Conservation (phyloP, 2,329 filamentous ascomycete genomes). For the Onygenales sp. region DNA sequence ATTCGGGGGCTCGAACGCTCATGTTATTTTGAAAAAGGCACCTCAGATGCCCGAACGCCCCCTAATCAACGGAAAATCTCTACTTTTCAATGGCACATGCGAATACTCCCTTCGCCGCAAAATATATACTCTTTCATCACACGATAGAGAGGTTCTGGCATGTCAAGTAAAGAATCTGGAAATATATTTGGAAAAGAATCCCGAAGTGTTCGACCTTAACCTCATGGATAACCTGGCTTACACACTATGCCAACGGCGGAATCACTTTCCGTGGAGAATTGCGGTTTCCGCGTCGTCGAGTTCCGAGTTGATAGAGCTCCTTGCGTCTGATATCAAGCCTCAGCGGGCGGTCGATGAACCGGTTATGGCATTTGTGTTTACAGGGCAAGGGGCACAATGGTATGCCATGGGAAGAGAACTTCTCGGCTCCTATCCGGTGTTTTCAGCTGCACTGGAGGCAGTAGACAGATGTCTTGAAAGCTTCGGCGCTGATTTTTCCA, state of each 20-base stretch:
- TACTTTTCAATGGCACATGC: not conserved
- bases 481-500: conserved; percentile 17
- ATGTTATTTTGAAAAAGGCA: conserved; percentile 24
- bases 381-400: conserved; percentile 31
- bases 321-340: not conserved
- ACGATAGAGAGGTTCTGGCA: not conserved
- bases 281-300: conserved; percentile 10
- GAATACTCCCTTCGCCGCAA: not conserved
- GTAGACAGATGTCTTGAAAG: conserved; percentile 15
- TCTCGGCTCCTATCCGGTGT: conserved; percentile 15
- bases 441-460: conserved; percentile 14
- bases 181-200: not conserved
- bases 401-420: conserved; percentile 25
- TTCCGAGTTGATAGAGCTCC: not conserved
- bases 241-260: conserved; percentile 15
- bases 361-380: conserved; percentile 27
- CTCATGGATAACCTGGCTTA: conserved; percentile 7
- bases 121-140: not conserved
- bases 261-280: conserved; percentile 14
- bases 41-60: not conserved
- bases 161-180: not conserved
- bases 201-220: not conserved
- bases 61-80: conserved; percentile 5
- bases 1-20: conserved; percentile 26
- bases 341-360: not conserved